Evolutionary conservation across 805 yeast genomes (phyloP), one percentile per base, ranked within the genome.

Genomic region (Ogataea paraovalis): DNA sequence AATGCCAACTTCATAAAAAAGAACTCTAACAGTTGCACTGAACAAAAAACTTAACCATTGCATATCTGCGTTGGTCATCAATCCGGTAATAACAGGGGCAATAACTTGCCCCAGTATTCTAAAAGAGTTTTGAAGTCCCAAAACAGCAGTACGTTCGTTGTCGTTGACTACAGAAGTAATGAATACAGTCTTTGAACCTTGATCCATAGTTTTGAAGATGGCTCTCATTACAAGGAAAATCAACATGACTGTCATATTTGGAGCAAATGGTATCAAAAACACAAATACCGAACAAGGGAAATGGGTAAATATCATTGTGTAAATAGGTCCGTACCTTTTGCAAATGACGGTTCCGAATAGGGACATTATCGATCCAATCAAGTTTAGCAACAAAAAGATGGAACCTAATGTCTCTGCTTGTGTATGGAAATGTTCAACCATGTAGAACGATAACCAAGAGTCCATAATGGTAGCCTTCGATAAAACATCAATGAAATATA

Each of bases 141-240:
- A 65, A 1, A 72, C 74, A 1, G 73, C 69, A 2, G 77, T 71
- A 42, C 77, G 57, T 45, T 71, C 73, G 28, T 61, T 55, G 23
- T 70, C 70, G 4, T 70, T 61, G 4, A 70, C 71, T 28, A 70
- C 61, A 0, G 76, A 59, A 8, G 76, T 73, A 20, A 74, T 61
- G 50, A 74, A 73, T 4, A 74, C 76, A 42, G 72, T 74, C 46
- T 75, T 75, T 9, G 79, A 74, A 1, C 78, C 75, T 25, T 70
- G 64, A 50, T 75, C 80, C 78, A 75, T 73, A 21, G 73, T 61
- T 51, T 73, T 73, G 32, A 74, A 69, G 2, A 66, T 54, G 1
- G 74, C 67, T 55, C 78, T 62, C 13, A 66, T 48, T 3, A 71
- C 51, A 38, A 69, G 49, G 3, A 69, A 57, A 13, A 62, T 52